phyloP scores from a whole-genome alignment of 352 stramenopile species.

The Pythium apleroticum region DNA sequence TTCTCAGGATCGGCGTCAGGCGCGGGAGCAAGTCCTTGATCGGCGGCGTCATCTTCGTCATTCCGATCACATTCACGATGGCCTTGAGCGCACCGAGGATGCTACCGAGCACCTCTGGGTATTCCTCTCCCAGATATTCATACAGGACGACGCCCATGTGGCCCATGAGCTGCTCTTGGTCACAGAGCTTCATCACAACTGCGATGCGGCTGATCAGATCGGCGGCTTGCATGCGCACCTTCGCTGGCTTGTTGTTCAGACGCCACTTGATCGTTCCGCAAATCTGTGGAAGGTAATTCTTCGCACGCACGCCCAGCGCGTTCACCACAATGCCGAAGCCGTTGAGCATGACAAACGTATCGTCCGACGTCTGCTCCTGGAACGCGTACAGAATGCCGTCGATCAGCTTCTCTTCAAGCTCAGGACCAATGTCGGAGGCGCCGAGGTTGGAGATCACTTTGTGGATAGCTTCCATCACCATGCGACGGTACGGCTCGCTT shows the following conservation, averaged over 20 bases:
- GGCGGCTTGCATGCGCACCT: slow-evolving; percentile 98
- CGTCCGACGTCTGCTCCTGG: slow-evolving; percentile 96
- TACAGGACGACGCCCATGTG: slow-evolving; percentile 99
- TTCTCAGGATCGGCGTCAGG: slow-evolving; percentile 98
- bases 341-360: slow-evolving; percentile 95
- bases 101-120: slow-evolving; percentile 97
- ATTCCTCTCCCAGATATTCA: slow-evolving; percentile 99
- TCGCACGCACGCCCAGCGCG: slow-evolving; percentile 95
- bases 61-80: slow-evolving; percentile 99
- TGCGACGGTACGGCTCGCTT: slow-evolving; percentile 97
- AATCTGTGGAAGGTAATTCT: slow-evolving; percentile 99
- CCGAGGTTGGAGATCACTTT: slow-evolving; percentile 98
- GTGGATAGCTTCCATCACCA: slow-evolving; percentile 99
- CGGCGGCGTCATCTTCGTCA: slow-evolving; percentile 99
- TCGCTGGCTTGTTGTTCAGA: slow-evolving; percentile 98
- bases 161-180: slow-evolving; percentile 98
- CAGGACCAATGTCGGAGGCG: slow-evolving; percentile 94
- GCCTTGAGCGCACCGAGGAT: slow-evolving; percentile 98
- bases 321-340: slow-evolving; percentile 99
- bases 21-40: slow-evolving; percentile 99
- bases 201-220: slow-evolving; percentile 98
- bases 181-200: slow-evolving; percentile 98
- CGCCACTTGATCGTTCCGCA: slow-evolving; percentile 99
- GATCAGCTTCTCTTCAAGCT: slow-evolving; percentile 99
- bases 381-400: slow-evolving; percentile 99